phyloP scores from a whole-genome alignment of 441 rosid species.

The Populus trichocarpa region DNA sequence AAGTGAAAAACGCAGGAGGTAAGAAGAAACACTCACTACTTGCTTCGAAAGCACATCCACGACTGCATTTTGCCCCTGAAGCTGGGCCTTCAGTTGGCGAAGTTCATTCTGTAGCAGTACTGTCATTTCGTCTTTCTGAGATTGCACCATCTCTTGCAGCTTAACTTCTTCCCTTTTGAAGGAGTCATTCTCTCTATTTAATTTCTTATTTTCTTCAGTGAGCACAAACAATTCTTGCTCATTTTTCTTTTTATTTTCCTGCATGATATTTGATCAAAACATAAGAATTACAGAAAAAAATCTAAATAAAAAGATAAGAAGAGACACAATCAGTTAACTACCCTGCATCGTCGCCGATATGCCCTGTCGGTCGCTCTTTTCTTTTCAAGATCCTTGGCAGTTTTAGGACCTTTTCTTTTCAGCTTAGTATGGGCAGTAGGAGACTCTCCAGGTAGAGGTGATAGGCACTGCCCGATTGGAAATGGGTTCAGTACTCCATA shows the following conservation, averaged over 20 bases:
- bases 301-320: background rate
- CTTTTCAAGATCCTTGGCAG: background rate
- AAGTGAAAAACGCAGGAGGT: background rate
- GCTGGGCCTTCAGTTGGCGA: background rate
- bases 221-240: background rate
- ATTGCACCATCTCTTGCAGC: background rate
- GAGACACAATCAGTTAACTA: background rate
- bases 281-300: background rate
- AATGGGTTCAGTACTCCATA: background rate
- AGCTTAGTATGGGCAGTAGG: background rate
- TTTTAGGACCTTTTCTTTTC: background rate
- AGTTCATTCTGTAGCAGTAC: background rate
- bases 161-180: background rate
- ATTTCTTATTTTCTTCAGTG: background rate
- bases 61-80: background rate
- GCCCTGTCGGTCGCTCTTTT: background rate
- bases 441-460: background rate
- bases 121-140: background rate
- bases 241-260: background rate
- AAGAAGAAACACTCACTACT: background rate
- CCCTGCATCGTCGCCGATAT: background rate
- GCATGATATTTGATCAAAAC: background rate
- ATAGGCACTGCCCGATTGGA: background rate
- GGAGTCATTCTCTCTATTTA: background rate
- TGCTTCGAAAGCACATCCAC: background rate